A percentile compares a stretch with the other conserved stretches of the same genome.
phyloP scores from a whole-genome alignment of 2,329 filamentous ascomycete species.

The Aspergillus intermedius region DNA sequence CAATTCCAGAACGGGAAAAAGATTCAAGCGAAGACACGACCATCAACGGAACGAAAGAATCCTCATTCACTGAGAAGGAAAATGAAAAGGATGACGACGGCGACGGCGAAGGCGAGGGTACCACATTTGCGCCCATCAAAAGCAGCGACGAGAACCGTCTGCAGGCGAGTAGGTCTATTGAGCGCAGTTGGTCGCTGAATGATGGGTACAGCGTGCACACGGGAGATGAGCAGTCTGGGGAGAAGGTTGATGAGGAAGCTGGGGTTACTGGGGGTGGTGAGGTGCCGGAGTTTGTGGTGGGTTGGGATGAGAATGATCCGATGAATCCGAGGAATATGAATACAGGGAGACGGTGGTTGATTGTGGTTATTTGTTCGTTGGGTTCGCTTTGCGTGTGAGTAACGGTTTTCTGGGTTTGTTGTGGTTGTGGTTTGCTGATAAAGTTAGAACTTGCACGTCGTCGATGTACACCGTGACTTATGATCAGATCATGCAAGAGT shows the following conservation, averaged over 20 bases:
- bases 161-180: conserved; percentile 20
- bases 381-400: conserved; percentile 77
- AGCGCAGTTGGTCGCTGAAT: conserved; percentile 31
- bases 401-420: conserved; percentile 2
- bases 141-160: conserved; percentile 11
- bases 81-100: conserved; percentile 2
- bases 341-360: conserved; percentile 65
- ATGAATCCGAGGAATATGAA: conserved; percentile 65
- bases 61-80: background rate
- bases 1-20: too few species aligned
- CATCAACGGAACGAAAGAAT: background rate
- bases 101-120: conserved; percentile 1
- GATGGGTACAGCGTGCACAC: conserved; percentile 26
- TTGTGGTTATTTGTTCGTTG: conserved; percentile 65
- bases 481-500: conserved; percentile 66
- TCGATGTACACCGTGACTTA: conserved; percentile 89
- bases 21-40: too few species aligned
- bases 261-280: conserved; percentile 16
- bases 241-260: conserved; percentile 7
- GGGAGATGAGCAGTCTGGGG: conserved; percentile 19
- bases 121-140: conserved; percentile 19
- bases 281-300: conserved; percentile 55
- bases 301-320: conserved; percentile 70
- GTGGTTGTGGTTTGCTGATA: background rate
- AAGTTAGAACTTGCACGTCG: conserved; percentile 67